Percentiles rank a stretch among this genome's conserved stretches.
Evolutionary conservation across 169 alveolate genomes (phyloP).

Genomic region (Cytauxzoon felis): DNA sequence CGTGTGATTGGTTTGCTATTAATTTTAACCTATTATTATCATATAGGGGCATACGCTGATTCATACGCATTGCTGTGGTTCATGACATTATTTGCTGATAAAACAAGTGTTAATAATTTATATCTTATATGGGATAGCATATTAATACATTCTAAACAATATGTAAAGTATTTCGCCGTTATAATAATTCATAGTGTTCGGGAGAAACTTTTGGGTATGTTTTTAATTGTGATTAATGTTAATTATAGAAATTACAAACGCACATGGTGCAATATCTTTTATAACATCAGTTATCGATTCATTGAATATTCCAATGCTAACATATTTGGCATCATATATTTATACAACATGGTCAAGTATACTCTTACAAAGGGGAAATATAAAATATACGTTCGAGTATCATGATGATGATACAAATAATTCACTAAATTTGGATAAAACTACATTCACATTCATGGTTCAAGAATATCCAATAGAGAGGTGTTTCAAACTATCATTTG

Average conservation of each 20-base stretch:
- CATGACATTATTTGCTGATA: conserved; percentile 54
- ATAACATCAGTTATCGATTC: conserved; percentile 35
- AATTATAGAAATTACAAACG: neutral
- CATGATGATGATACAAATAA: neutral
- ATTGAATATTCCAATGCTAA: conserved; percentile 51
- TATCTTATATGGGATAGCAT: conserved; percentile 40
- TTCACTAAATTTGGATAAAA: conserved; percentile 1
- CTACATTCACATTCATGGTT: conserved; percentile 36
- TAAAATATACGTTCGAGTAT: neutral
- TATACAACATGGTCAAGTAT: conserved; percentile 19
- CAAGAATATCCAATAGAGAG: conserved; percentile 35
- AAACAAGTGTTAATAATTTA: conserved; percentile 23
- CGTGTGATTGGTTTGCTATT: conserved; percentile 2
- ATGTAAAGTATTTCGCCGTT: conserved; percentile 48
- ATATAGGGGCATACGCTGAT: conserved; percentile 47
- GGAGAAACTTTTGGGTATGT: conserved; percentile 22
- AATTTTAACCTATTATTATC: neutral
- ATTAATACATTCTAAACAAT: conserved; percentile 28
- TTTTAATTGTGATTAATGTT: neutral
- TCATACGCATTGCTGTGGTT: conserved; percentile 56
- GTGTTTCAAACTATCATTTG: conserved; percentile 39
- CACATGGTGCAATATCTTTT: conserved; percentile 38
- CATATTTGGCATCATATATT: conserved; percentile 3
- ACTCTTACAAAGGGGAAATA: neutral
- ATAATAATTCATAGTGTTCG: conserved; percentile 26